Evolutionary conservation across 2,329 filamentous ascomycete species (phyloP).

Genomic region (Sporothrix mexicana): DNA sequence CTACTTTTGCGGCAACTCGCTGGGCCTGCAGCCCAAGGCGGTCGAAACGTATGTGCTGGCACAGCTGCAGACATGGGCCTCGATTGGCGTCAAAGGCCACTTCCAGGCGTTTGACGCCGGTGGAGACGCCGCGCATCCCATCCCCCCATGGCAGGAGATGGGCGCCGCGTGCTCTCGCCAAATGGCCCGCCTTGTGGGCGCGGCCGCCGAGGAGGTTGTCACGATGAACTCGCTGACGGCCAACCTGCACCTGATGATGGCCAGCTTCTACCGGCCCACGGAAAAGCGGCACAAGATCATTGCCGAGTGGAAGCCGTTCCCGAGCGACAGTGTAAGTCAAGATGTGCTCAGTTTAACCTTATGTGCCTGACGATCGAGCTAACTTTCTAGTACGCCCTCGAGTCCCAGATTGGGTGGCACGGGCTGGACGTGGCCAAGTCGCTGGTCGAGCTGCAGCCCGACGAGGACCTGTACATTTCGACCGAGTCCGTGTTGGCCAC

Average conservation of each 20-base stretch:
- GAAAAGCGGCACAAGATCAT: constrained; percentile 74
- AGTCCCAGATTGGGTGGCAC: constrained; percentile 79
- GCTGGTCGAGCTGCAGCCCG: constrained; percentile 76
- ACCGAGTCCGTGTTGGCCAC: constrained; percentile 73
- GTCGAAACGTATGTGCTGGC: constrained; percentile 69
- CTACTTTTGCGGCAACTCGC: constrained; percentile 89
- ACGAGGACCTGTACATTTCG: constrained; percentile 64
- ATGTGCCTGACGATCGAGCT: neutral
- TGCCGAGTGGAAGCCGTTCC: constrained; percentile 88
- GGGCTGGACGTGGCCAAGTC: constrained; percentile 68
- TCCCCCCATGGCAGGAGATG: constrained; percentile 74
- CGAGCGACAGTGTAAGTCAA: constrained; percentile 70
- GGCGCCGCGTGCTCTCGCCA: constrained; percentile 74
- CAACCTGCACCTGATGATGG: constrained; percentile 82
- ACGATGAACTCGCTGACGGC: constrained; percentile 87
- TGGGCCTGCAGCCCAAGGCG: constrained; percentile 79
- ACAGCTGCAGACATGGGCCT: constrained; percentile 83
- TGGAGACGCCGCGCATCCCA: constrained; percentile 55
- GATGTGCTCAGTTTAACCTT: neutral
- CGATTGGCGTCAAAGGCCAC: constrained; percentile 83
- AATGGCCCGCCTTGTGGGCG: constrained; percentile 77
- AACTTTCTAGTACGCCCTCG: constrained; percentile 70
- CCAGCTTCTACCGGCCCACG: constrained; percentile 79
- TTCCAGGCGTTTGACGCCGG: constrained; percentile 66
- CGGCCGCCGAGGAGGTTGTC: constrained; percentile 76